Percentiles rank a stretch among this genome's conserved stretches.
Conservation (phyloP, 2,329 filamentous ascomycete genomes). For the Fusarium anthophilum region DNA sequence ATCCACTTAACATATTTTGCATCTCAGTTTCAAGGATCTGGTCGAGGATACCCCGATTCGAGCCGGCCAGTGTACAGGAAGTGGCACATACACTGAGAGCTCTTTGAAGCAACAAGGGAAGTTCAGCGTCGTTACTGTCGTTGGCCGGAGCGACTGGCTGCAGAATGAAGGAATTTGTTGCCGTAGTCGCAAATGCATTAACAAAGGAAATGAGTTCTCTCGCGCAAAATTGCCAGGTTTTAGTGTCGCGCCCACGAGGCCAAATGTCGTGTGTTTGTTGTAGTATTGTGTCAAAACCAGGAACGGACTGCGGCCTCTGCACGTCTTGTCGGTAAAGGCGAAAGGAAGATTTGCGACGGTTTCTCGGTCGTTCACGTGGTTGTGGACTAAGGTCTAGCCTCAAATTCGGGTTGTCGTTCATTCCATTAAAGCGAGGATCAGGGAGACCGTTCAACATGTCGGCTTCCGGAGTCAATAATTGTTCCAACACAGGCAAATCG, state of each 20-base stretch:
- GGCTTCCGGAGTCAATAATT: neutral
- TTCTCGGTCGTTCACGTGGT: neutral
- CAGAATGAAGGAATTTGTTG: conserved; percentile 5
- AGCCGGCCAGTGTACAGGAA: neutral
- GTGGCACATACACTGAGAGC: conserved; percentile 8
- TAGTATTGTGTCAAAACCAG: neutral
- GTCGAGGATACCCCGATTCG: neutral
- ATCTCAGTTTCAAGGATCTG: conserved; percentile 4
- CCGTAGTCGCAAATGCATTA: neutral
- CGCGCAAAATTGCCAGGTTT: conserved; percentile 17
- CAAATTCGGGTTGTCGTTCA: neutral
- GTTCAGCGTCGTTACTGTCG: neutral
- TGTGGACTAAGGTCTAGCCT: neutral
- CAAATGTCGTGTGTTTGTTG: neutral
- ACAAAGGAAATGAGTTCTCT: conserved; percentile 9
- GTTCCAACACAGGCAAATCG: neutral
- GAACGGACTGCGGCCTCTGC: neutral
- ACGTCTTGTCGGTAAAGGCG: neutral
- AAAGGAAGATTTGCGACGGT: neutral
- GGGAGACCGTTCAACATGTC: neutral
- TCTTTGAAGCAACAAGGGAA: neutral
- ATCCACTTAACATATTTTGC: neutral
- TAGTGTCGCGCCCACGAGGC: conserved; percentile 6
- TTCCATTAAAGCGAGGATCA: neutral
- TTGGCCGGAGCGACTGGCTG: neutral